Conservation (phyloP, 495 filamentous ascomycete species). For the Aspergillus nidulans region DNA sequence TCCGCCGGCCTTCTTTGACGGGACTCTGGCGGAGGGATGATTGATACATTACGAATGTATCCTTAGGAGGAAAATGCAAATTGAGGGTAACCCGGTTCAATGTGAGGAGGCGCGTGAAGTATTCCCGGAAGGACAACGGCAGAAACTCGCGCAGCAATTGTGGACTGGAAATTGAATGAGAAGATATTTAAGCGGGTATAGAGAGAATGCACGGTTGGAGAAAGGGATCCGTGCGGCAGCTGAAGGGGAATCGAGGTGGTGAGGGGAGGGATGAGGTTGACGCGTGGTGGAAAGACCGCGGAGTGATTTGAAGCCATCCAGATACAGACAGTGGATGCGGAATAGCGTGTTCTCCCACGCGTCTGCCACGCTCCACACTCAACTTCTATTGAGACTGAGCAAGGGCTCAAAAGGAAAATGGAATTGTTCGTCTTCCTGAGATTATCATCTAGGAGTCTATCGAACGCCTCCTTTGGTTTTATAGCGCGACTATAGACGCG, state of each 20-base stretch:
- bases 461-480: too few relatives aligned
- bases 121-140: neutral
- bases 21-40: conserved; percentile 29
- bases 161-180: neutral
- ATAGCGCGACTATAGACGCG: neutral
- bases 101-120: neutral
- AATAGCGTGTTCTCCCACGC: conserved; percentile 6
- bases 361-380: conserved; percentile 4
- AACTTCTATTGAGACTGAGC: neutral
- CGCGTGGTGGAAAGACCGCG: conserved; percentile 6
- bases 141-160: neutral
- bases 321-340: neutral
- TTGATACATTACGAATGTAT: neutral
- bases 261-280: conserved; percentile 6
- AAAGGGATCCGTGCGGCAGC: neutral
- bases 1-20: conserved; percentile 39
- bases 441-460: too few relatives aligned
- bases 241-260: neutral
- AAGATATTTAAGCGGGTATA: conserved; percentile 1
- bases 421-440: neutral
- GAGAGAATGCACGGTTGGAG: neutral
- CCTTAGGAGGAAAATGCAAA: neutral
- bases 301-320: conserved; percentile 1
- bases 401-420: neutral
- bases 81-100: neutral